phyloP scores from a whole-genome alignment of 1,139 yeast genomes.

The Nadsonia commutata region DNA sequence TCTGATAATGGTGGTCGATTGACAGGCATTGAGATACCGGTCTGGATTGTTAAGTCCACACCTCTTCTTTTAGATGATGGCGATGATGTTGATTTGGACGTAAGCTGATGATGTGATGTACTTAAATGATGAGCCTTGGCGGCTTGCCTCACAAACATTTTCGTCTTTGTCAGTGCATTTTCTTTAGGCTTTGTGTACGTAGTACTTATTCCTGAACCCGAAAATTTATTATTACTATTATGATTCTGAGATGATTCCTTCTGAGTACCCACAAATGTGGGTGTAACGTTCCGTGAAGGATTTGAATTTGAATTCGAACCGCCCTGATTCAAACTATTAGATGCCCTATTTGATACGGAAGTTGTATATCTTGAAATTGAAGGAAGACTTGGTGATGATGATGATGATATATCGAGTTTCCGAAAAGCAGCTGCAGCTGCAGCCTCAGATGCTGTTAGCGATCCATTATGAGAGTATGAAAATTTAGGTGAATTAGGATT shows the following conservation, averaged over 20 bases:
- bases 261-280: neutral
- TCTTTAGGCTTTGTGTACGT: neutral
- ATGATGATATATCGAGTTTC: neutral
- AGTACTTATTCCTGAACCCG: neutral
- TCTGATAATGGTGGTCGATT: constrained; percentile 23
- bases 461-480: too few relatives aligned
- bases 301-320: too few relatives aligned
- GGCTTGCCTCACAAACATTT: neutral
- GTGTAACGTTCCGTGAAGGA: too few relatives aligned
- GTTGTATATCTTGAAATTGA: neutral
- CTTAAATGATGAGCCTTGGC: neutral
- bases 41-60: constrained; percentile 22
- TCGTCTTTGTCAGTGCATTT: neutral
- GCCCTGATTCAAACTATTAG: too few relatives aligned
- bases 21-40: constrained; percentile 15
- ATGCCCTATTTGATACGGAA: neutral
- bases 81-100: neutral
- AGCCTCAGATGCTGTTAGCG: neutral
- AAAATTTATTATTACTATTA: neutral
- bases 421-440: neutral
- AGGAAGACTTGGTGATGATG: neutral
- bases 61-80: neutral
- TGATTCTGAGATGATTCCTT: neutral
- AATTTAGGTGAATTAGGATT: too few relatives aligned
- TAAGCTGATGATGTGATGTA: neutral